phyloP scores from a whole-genome alignment of 495 filamentous ascomycete genomes.

The Hypoxylon subgilvum region DNA sequence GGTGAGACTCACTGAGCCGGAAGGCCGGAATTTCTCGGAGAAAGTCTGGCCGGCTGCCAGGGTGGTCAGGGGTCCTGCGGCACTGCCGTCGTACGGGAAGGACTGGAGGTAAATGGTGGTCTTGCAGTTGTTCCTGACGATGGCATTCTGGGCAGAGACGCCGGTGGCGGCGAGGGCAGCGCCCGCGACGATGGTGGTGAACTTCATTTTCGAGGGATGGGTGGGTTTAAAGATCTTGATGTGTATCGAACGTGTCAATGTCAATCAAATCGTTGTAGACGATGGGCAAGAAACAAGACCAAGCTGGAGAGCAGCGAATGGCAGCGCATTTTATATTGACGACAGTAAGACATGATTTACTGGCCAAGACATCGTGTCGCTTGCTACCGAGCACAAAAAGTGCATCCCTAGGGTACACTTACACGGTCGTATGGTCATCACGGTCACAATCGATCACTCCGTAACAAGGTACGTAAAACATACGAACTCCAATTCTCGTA shows the following conservation, averaged over 20 bases:
- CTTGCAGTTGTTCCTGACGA: constrained; percentile 31
- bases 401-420: not conserved
- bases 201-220: constrained; percentile 12
- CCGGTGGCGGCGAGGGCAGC: constrained; percentile 17
- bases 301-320: not conserved
- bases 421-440: constrained; percentile 8
- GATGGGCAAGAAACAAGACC: not conserved
- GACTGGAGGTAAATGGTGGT: constrained; percentile 33
- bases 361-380: not conserved
- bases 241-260: not conserved
- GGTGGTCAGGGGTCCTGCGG: constrained; percentile 19
- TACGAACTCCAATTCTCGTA: constrained; percentile 31
- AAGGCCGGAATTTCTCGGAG: constrained; percentile 26
- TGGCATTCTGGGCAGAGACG: constrained; percentile 29
- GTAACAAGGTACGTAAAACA: not conserved
- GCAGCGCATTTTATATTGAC: constrained; percentile 2
- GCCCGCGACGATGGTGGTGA: constrained; percentile 8
- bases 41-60: constrained; percentile 17
- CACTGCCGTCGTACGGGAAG: constrained; percentile 32
- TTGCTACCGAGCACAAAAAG: not conserved
- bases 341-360: not conserved
- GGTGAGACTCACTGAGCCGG: constrained; percentile 28
- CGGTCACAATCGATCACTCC: not conserved
- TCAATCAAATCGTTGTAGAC: not conserved
- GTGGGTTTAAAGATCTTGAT: constrained; percentile 1